Percentiles rank a stretch among this genome's conserved stretches.
These are phyloP conservation scores for Prosopis cineraria DNA, from an alignment of 306 rosid genomes.

Conservation along the genomic window DNA sequence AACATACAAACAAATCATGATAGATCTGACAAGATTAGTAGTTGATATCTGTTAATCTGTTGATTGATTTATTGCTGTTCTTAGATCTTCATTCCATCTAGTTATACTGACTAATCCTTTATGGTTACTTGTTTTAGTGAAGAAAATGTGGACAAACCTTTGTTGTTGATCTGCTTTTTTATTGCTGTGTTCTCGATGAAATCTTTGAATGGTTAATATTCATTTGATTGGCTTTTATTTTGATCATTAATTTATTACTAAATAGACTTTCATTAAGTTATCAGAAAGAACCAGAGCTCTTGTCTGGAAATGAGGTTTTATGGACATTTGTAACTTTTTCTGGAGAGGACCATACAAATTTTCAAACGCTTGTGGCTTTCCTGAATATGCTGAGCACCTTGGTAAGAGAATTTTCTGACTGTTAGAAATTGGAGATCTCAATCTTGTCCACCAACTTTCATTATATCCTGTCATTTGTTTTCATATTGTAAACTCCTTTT, in stretches of 20 bases:
- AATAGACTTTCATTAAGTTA: constrained; percentile 26
- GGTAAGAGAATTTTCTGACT: constrained; percentile 51
- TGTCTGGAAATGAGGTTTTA: constrained; percentile 85
- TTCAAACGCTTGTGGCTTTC: constrained; percentile 91
- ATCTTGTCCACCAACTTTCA: background rate
- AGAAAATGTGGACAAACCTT: background rate
- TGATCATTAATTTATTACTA: constrained; percentile 45
- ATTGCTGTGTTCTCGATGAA: constrained; percentile 1
- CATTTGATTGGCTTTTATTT: constrained; percentile 27
- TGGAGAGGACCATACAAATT: constrained; percentile 97
- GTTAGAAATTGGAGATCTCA: constrained; percentile 20
- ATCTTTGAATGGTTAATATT: constrained; percentile 18
- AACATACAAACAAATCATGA: constrained; percentile 3
- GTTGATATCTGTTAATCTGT: background rate
- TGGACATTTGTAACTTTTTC: constrained; percentile 99
- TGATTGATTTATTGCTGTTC: constrained; percentile 9
- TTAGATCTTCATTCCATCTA: constrained; percentile 13
- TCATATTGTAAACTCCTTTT: constrained; percentile 25
- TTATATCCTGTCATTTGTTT: constrained; percentile 24
- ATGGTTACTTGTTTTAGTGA: background rate
- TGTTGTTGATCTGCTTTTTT: constrained; percentile 27
- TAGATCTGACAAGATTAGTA: constrained; percentile 16
- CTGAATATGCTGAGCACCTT: constrained; percentile 95
- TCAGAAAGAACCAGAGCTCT: constrained; percentile 96
- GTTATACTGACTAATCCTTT: constrained; percentile 12